Conservation (phyloP, 148 eudicot genomes). For the Vaccinium vitisidaea region DNA sequence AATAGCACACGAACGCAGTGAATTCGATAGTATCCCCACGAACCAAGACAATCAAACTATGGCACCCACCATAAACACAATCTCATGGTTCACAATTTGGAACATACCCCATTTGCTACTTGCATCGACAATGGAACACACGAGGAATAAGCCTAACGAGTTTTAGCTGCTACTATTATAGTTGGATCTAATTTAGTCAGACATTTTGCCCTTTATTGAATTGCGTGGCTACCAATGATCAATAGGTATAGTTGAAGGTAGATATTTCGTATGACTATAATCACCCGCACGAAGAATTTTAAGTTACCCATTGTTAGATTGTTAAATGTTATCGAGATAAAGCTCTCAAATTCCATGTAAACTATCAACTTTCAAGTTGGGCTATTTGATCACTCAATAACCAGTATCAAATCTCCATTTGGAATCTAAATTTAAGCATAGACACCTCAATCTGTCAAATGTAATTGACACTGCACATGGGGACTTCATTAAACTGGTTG, state of each 20-base stretch:
- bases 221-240: too few relatives aligned
- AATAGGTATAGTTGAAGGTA: too few relatives aligned
- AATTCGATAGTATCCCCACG: neutral
- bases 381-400: neutral
- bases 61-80: neutral
- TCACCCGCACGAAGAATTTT: neutral
- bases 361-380: neutral
- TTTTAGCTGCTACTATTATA: too few relatives aligned
- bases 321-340: neutral
- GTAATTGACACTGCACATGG: neutral
- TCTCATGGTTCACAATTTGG: conserved; percentile 51
- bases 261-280: too few relatives aligned
- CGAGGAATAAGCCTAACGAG: neutral
- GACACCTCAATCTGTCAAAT: neutral
- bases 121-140: conserved; percentile 30
- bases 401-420: neutral
- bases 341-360: too few relatives aligned
- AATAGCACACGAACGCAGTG: neutral
- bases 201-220: too few relatives aligned
- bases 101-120: conserved; percentile 54
- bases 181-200: too few relatives aligned
- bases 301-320: neutral
- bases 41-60: neutral
- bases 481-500: neutral
- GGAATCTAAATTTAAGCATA: neutral